Base-by-base conservation (phyloP, 2,329 filamentous ascomycete genomes). In the Aureobasidium melanogenum region DNA sequence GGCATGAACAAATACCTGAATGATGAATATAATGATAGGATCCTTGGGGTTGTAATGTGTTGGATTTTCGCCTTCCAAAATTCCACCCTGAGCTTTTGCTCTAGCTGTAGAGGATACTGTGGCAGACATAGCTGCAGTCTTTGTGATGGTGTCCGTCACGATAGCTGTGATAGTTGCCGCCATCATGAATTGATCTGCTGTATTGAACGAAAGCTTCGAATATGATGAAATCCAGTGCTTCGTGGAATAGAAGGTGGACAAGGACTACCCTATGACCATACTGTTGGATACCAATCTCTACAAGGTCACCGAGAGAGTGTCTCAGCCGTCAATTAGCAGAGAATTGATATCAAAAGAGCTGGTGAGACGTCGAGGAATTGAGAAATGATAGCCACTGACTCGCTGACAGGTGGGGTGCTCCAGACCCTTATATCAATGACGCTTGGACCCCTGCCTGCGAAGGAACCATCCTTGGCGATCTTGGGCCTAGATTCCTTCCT, bases 11-110 rank as follows among this genome's bases (percentile, higher is more conserved):
- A 71, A 36, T 76, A 84, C 85, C 80, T 88, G 88, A 52, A 91
- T 87, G 68, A 91, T 89, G 74, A 92, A 91, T 50, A 89, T 73
- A 48, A 84, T 83, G 64, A 92, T 86, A 7, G 88, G 89, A 66
- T 91, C 87, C 62, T 83, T 87, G 12, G 86, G 69, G 67, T 88
- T 84, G 74, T 88, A 91, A 32, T 81, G 70, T 32, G 87, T 80
- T 1, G 89, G 89, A 65, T 90, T 85, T 57, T 82, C 75, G 46
- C 86, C 85, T 65, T 91, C 88, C 46, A 93, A 77, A 63, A 93
- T 82, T 64, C 89, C 89, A 56, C 80, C 85, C 71, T 88, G 86
- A 7, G 80, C 77, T 51, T 79, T 69, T 60, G 74, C 78, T 66
- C 76, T 70, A 51, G 64, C 63, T 10, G 69, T 73, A 46, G 62